These are phyloP conservation scores for Crithidia brevicula DNA, from an alignment of 208 protist species.

Conservation along the genomic window DNA sequence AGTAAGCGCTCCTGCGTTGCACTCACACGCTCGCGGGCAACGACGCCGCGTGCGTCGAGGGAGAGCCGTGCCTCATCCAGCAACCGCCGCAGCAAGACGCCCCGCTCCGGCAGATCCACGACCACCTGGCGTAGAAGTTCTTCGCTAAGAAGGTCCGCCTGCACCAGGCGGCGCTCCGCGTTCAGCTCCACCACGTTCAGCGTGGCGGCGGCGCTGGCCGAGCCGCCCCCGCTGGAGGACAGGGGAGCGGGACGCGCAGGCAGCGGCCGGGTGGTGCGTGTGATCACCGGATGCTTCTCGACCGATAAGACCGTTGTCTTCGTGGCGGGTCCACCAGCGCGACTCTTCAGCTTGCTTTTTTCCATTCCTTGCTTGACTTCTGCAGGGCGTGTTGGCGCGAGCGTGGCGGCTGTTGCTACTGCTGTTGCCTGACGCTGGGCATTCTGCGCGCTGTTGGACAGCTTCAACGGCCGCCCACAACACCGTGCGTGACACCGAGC, in stretches of 20 bases:
- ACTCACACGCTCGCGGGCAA: constrained; percentile 30
- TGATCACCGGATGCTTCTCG: constrained; percentile 24
- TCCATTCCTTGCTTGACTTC: not conserved
- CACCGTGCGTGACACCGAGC: constrained; percentile 32
- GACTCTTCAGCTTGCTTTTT: constrained; percentile 7
- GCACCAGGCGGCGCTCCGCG: constrained; percentile 44
- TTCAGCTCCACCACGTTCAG: constrained; percentile 57
- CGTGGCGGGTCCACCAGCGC: not conserved
- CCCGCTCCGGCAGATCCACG: constrained; percentile 70
- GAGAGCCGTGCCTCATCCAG: constrained; percentile 59
- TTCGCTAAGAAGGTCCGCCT: constrained; percentile 44
- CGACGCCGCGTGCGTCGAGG: constrained; percentile 33
- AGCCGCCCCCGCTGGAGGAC: constrained; percentile 37
- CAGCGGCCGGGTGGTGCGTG: constrained; percentile 18
- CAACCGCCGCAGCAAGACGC: constrained; percentile 54
- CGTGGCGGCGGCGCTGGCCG: constrained; percentile 48
- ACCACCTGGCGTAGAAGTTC: constrained; percentile 66
- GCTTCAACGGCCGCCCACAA: constrained; percentile 36
- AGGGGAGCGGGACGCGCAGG: constrained; percentile 21
- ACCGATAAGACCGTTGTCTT: constrained; percentile 8
- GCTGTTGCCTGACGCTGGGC: not conserved
- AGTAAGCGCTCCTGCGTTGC: constrained; percentile 29
- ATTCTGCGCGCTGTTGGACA: constrained; percentile 15
- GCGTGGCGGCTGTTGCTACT: not conserved
- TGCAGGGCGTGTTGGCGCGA: not conserved